These are phyloP conservation scores for Mycena latifolia DNA, from an alignment of 768 basidiomycete genomes.

Conservation along the genomic window DNA sequence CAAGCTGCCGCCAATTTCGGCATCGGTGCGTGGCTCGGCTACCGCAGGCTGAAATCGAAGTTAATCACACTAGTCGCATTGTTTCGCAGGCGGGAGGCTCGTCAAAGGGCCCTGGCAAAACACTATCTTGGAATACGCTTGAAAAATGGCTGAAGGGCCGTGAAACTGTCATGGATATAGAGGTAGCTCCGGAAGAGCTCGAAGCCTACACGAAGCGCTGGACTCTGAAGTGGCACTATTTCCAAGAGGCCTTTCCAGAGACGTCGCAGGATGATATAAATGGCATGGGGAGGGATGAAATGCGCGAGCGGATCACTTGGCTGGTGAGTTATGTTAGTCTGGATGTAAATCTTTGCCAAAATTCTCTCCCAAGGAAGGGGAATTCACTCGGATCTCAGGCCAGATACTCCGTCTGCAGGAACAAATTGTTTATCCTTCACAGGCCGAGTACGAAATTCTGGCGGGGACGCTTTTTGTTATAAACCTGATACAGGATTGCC, in stretches of 20 bases:
- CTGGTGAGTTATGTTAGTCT: too few relatives aligned
- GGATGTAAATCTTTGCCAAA: too few relatives aligned
- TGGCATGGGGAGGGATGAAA: constrained; percentile 7
- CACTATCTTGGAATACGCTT: background rate
- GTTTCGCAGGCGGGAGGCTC: too few relatives aligned
- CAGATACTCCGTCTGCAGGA: too few relatives aligned
- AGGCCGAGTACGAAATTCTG: constrained; percentile 12
- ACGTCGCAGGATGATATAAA: constrained; percentile 1
- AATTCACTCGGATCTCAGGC: too few relatives aligned
- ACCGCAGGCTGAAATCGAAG: too few relatives aligned
- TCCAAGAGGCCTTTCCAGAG: constrained; percentile 3
- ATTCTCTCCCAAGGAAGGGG: too few relatives aligned
- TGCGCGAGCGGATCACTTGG: constrained; percentile 14
- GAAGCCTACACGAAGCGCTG: constrained; percentile 25
- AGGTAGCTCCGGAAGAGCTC: constrained; percentile 18
- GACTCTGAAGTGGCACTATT: constrained; percentile 31
- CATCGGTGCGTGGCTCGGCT: too few relatives aligned
- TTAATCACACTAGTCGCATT: too few relatives aligned
- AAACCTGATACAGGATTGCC: constrained; percentile 5
- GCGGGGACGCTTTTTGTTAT: background rate
- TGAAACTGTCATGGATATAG: constrained; percentile 8
- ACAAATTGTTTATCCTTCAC: too few relatives aligned
- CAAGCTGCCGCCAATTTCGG: too few relatives aligned
- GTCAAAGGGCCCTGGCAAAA: too few relatives aligned
- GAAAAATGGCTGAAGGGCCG: constrained; percentile 12